Percentiles rank a stretch among this genome's conserved stretches.
Conservation (phyloP, 1,139 yeast species). For the Geotrichum cucujoidarum region DNA sequence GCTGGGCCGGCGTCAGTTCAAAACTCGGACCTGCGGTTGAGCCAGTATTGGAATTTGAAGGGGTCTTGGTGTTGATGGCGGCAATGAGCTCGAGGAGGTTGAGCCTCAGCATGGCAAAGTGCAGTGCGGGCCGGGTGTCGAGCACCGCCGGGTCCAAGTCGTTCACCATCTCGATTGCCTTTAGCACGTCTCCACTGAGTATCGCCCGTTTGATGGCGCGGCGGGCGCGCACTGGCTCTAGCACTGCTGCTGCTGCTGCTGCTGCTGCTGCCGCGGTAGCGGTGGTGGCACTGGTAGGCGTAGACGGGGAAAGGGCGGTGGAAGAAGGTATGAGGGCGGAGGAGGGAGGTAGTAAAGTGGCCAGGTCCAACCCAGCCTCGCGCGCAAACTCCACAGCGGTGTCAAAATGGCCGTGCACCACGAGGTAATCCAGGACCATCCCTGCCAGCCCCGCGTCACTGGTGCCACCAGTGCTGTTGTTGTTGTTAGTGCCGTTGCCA, state of each 20-base stretch:
- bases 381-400: constrained; percentile 38
- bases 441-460: too few relatives aligned
- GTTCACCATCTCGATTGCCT: constrained; percentile 39
- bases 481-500: too few relatives aligned
- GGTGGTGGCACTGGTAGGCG: background rate
- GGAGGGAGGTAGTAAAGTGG: background rate
- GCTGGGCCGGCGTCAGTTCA: constrained; percentile 18
- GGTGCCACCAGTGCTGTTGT: too few relatives aligned
- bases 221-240: constrained; percentile 30
- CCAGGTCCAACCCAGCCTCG: constrained; percentile 35
- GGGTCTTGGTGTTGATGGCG: constrained; percentile 22
- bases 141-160: constrained; percentile 39
- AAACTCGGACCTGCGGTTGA: constrained; percentile 6
- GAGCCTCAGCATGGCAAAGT: constrained; percentile 37
- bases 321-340: background rate
- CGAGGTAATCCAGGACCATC: constrained; percentile 40
- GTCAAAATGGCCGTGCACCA: constrained; percentile 39
- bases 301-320: background rate
- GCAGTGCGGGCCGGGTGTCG: constrained; percentile 35
- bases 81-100: constrained; percentile 41
- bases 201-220: constrained; percentile 35
- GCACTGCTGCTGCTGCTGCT: background rate
- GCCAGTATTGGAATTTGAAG: constrained; percentile 1
- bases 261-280: background rate
- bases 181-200: constrained; percentile 35